Conservation (phyloP, 345 rosid genomes). For the Laguncularia racemosa region DNA sequence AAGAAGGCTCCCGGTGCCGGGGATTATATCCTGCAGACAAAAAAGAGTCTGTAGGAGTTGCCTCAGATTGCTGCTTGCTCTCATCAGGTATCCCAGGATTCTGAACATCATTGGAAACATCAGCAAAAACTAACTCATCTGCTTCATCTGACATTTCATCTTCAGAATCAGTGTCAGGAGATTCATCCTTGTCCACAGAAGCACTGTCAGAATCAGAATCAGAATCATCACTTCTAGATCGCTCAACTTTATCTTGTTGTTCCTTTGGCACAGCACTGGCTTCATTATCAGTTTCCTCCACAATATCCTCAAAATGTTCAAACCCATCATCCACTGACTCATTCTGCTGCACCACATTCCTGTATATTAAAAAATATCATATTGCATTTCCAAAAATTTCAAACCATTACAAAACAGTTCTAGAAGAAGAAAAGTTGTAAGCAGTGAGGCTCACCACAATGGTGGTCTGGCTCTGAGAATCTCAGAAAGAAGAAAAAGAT, state of each 20-base stretch:
- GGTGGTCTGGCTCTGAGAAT: slow-evolving; percentile 85
- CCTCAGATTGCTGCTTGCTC: slow-evolving; percentile 18
- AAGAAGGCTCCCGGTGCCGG: slow-evolving; percentile 91
- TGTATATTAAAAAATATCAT: slow-evolving; percentile 18
- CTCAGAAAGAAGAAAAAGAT: slow-evolving; percentile 89
- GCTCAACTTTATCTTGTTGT: slow-evolving; percentile 22
- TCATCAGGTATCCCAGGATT: slow-evolving; percentile 20
- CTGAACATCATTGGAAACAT: slow-evolving; percentile 22
- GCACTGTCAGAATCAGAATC: slow-evolving; percentile 22
- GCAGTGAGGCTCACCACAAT: slow-evolving; percentile 41
- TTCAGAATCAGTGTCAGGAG: slow-evolving; percentile 52
- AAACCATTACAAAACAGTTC: too few relatives aligned
- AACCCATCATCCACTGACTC: slow-evolving; percentile 80
- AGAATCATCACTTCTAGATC: slow-evolving; percentile 14
- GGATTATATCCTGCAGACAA: slow-evolving; percentile 90
- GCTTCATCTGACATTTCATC: slow-evolving; percentile 57
- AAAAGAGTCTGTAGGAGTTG: slow-evolving; percentile 20
- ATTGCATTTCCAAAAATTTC: too few relatives aligned
- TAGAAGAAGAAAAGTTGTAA: too few relatives aligned
- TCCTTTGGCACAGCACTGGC: slow-evolving; percentile 19
- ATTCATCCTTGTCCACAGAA: slow-evolving; percentile 27
- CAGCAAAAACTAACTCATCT: slow-evolving; percentile 31
- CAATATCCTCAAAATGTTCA: slow-evolving; percentile 88
- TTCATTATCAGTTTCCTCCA: slow-evolving; percentile 53
- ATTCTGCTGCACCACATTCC: slow-evolving; percentile 78